Evolutionary conservation across 257 asterid species (phyloP), one percentile per base, ranked within the genome.

Genomic region (Asclepias syriaca): DNA sequence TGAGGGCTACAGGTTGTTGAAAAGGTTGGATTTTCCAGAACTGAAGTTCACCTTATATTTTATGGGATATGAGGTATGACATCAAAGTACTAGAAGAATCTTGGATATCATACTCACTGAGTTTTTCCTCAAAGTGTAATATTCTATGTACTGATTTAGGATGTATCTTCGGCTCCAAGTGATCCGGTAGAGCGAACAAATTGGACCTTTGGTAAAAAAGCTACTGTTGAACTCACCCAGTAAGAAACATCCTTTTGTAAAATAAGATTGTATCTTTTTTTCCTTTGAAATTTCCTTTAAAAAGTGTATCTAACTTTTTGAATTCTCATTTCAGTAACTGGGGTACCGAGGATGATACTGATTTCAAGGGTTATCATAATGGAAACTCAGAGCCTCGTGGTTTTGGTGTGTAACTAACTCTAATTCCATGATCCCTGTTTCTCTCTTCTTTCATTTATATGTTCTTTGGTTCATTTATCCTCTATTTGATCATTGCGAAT

Each of bases 381-480:
- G 99, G 99, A 45, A 95, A 95, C 87, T 81, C 96, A 14, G 97
- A 92, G 9, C 98, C 99, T 78, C 89, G 87, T 68, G 99, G 97
- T 65, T 92, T 86, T 82, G 99, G 99, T 92, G 45, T 16, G 80
- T 66, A 39, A 37, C 19, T 70, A 32, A 15, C 54, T 19, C 29
- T 68, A 9, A 37, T 48, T 57, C 39, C 32, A 83, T 75, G 84
- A 71, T 14, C 66, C 1, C 66, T 55, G 68, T 73, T 61, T 49
- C 63, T 65, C 43, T 74, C 53, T 81, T 63, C 57, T 48, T 61
- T 34, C 63, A 19, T 39, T 65, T 65, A 22, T 49, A 63, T 76
- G 39, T 55, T 53, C 12, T 5, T 12, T 48, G 43, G 6, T 27
- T 58, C 18, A 6, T 57, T 69, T 70, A 12, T 58, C 29, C 18